Evolutionary conservation across 2,329 filamentous ascomycete genomes (phyloP).

Genomic region (Colletotrichum echinochloae): DNA sequence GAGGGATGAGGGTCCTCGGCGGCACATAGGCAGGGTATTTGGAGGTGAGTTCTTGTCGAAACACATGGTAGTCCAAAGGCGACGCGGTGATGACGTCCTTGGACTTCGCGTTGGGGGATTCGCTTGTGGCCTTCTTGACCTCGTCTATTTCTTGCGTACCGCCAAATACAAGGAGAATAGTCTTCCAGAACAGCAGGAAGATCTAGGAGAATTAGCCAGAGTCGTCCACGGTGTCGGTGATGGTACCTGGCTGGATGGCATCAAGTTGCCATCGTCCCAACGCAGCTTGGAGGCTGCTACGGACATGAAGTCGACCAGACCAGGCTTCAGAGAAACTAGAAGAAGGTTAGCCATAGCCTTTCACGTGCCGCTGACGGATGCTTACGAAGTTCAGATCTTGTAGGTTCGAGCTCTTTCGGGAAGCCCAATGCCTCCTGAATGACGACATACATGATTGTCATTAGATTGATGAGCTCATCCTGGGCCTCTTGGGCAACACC

Average conservation of each 20-base stretch:
- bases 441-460: conserved; percentile 71
- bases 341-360: conserved; percentile 42
- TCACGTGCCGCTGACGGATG: conserved; percentile 35
- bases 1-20: conserved; percentile 82
- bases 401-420: conserved; percentile 59
- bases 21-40: conserved; percentile 98
- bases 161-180: conserved; percentile 86
- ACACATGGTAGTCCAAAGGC: conserved; percentile 94
- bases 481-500: conserved; percentile 63
- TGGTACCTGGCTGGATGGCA: conserved; percentile 73
- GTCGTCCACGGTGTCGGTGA: conserved; percentile 43
- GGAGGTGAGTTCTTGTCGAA: conserved; percentile 95
- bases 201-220: conserved; percentile 61
- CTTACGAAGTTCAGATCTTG: conserved; percentile 65
- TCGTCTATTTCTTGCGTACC: conserved; percentile 78
- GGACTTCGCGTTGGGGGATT: conserved; percentile 69
- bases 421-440: conserved; percentile 69
- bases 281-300: conserved; percentile 75
- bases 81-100: conserved; percentile 91
- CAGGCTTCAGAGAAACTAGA: conserved; percentile 70
- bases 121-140: conserved; percentile 78
- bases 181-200: conserved; percentile 91
- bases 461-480: conserved; percentile 72
- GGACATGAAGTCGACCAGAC: conserved; percentile 78
- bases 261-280: conserved; percentile 75